Conservation (phyloP, 2,329 filamentous ascomycete species). For the Aspergillus brunneoviolaceus region DNA sequence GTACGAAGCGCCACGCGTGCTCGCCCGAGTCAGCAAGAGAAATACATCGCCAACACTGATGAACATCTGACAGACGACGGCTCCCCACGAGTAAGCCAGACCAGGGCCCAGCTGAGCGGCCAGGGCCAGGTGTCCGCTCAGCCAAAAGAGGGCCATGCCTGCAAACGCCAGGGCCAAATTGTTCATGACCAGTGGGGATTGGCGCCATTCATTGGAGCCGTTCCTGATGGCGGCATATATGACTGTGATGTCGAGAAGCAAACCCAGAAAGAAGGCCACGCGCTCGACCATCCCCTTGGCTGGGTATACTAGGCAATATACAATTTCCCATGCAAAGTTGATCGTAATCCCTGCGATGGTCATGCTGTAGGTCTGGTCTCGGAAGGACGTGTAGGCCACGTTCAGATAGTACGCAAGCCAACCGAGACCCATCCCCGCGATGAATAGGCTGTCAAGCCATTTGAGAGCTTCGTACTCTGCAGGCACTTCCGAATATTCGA, state of each 20-base stretch:
- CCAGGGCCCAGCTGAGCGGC: conserved; percentile 12
- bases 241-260: conserved; percentile 15
- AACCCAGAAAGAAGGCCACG: conserved; percentile 3
- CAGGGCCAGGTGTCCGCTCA: conserved; percentile 9
- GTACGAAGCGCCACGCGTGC: conserved; percentile 18
- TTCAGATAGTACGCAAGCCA: conserved; percentile 18
- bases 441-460: conserved; percentile 8
- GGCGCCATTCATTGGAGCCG: conserved; percentile 17
- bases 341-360: conserved; percentile 17
- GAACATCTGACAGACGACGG: conserved; percentile 12
- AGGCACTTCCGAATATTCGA: neutral
- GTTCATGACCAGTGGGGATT: conserved; percentile 18
- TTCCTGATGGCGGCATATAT: conserved; percentile 17
- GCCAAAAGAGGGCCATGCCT: conserved; percentile 4
- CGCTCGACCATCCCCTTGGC: conserved; percentile 11
- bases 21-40: conserved; percentile 16
- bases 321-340: conserved; percentile 21
- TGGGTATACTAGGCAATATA: conserved; percentile 19
- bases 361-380: conserved; percentile 18
- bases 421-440: conserved; percentile 15
- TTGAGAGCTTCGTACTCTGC: conserved; percentile 5
- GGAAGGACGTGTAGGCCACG: conserved; percentile 18
- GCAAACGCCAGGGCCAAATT: conserved; percentile 14
- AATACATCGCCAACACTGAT: conserved; percentile 15
- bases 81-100: conserved; percentile 16